A percentile compares a stretch with the other conserved stretches of the same genome.
Conservation (phyloP, 495 filamentous ascomycete genomes). For the Pyrenula massariospora region DNA sequence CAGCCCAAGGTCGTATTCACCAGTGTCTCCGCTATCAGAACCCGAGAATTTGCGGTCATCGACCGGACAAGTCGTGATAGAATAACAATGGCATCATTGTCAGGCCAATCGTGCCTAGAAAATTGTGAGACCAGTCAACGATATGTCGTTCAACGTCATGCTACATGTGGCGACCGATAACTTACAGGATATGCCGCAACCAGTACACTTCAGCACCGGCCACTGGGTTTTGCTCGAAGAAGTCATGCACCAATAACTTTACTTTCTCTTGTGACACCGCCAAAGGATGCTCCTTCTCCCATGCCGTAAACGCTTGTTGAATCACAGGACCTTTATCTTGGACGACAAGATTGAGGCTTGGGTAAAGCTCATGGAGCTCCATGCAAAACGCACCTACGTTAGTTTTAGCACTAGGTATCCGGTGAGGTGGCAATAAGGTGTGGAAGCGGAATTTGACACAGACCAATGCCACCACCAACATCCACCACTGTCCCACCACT, state of each 20-base stretch:
- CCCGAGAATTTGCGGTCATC: conserved; percentile 17
- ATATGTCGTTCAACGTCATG: background rate
- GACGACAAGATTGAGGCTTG: conserved; percentile 21
- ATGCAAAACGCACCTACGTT: background rate
- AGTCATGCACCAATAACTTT: conserved; percentile 24
- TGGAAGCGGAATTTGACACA: background rate
- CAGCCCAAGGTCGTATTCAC: conserved; percentile 25
- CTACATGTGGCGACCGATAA: background rate
- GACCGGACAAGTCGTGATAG: background rate
- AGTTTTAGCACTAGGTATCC: background rate
- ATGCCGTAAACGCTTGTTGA: conserved; percentile 7
- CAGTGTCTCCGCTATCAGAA: conserved; percentile 26
- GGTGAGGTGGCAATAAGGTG: background rate
- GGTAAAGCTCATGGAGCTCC: background rate
- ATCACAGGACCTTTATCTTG: conserved; percentile 25
- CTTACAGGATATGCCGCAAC: conserved; percentile 23
- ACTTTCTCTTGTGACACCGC: conserved; percentile 9
- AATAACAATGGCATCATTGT: background rate
- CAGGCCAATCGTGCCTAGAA: background rate
- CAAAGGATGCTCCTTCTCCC: background rate
- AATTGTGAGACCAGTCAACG: background rate
- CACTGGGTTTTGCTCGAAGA: conserved; percentile 26
- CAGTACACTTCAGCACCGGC: conserved; percentile 28
- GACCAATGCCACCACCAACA: conserved; percentile 27
- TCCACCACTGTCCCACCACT: conserved; percentile 21